Base-by-base conservation (phyloP, 2,329 filamentous ascomycete species). In the Lachnellula willkommii region DNA sequence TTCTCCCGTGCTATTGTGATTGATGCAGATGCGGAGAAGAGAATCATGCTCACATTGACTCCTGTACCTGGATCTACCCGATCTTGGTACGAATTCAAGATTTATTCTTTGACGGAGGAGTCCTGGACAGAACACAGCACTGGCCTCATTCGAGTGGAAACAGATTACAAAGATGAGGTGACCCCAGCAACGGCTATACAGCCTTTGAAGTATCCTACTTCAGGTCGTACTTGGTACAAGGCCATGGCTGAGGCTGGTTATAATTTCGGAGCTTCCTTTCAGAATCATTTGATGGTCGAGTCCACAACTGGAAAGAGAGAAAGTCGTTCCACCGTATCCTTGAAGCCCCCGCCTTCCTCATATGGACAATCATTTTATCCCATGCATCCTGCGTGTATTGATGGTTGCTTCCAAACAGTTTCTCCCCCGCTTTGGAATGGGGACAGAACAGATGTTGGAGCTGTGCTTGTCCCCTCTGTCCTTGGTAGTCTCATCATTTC, bases 111-210 rank as follows among this genome's bases (percentile, higher is more conserved):
- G 35, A 63, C 63, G 39, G 61, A 57, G 14, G 49, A 53, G 3
- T 40, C 50, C 6, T 70, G 68, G 68, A 65, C 49, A 0, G 66
- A 65, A 50, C 66, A 69, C 49, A 65, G 64, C 53, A 46, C 48
- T n/a, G 68, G 68, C 6, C 46, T 48, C 26, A 48, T 24, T 53
- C 60, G 36, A 55, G 65, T 20, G 35, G 58, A 35, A n/a, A 48
- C 24, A 24, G 39, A 37, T 4, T 37, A 37, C 35, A 11, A 37
- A 37, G 35, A 37, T 15, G 15, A 11, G 11, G 11, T 32, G 26
- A 24, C 46, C 5, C 22, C 46, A n/a, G 46, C 24, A 28, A 6
- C 22, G 11, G 22, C 46, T 53, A 14, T 52, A 24, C 17, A 11
- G n/a, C 47, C 56, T 15, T 43, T 56, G 26, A 39, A 48, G 20